A percentile compares a stretch with the other conserved stretches of the same genome.
phyloP scores from a whole-genome alignment of 1,284 basidiomycete species.

The Rhodotorula sp. region DNA sequence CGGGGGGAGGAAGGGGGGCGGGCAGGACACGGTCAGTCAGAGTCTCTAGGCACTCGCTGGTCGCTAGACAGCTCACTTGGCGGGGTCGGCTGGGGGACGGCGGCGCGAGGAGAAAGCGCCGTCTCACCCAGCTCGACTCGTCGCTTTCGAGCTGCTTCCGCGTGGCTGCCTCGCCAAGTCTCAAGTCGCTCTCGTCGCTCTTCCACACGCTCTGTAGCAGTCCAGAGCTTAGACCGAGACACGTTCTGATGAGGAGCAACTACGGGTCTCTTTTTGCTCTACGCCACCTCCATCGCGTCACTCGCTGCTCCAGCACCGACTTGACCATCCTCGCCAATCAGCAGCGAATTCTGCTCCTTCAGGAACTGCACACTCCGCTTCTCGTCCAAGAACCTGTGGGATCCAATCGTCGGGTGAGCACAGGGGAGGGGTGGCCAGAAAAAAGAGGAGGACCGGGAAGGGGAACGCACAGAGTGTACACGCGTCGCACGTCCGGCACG shows the following conservation, averaged over 20 bases:
- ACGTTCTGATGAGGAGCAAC: no score
- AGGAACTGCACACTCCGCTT: conserved; percentile 92
- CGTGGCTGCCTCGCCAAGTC: not conserved
- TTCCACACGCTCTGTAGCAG: no score
- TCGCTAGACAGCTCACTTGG: not conserved
- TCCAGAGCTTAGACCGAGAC: no score
- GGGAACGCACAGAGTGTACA: conserved; percentile 45
- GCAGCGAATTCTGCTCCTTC: conserved; percentile 57
- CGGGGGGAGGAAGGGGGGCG: not conserved
- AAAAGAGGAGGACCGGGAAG: not conserved
- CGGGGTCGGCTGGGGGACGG: conserved; percentile 3
- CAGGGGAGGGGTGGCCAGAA: no score
- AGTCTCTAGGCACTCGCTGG: not conserved
- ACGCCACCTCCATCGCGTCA: conserved; percentile 17
- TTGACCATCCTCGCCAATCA: conserved; percentile 38
- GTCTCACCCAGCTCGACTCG: conserved; percentile 1
- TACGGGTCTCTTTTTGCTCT: not conserved
- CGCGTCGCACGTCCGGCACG: conserved; percentile 51
- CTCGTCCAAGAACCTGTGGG: conserved; percentile 76
- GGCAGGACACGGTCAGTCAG: not conserved
- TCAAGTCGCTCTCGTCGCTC: not conserved
- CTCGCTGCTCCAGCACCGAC: not conserved
- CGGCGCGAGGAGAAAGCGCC: not conserved
- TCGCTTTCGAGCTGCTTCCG: not conserved
- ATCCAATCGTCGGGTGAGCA: conserved; percentile 52